phyloP scores from a whole-genome alignment of 2,329 filamentous ascomycete genomes.

The Aspergillus clavatus region DNA sequence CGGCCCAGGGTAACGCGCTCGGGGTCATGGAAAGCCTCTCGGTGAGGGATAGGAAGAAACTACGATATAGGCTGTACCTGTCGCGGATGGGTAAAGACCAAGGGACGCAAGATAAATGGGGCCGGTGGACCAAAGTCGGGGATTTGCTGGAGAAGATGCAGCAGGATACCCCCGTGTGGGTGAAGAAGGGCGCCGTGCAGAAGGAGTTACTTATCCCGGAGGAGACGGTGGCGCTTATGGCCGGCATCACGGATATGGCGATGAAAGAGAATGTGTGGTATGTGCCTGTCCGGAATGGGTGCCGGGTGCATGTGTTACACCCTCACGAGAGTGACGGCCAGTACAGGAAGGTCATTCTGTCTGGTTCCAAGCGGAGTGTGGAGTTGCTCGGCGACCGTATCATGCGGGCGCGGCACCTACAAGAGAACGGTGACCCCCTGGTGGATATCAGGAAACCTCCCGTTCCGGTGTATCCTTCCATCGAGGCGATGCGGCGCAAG shows the following conservation, averaged over 20 bases:
- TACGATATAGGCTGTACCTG: slow-evolving; percentile 21
- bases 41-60: slow-evolving; percentile 22
- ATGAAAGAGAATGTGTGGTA: slow-evolving; percentile 37
- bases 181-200: slow-evolving; percentile 14
- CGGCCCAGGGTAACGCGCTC: background rate
- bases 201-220: slow-evolving; percentile 33
- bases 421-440: slow-evolving; percentile 25
- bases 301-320: slow-evolving; percentile 34
- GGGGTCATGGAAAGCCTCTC: slow-evolving; percentile 15
- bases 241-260: slow-evolving; percentile 26
- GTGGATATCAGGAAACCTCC: slow-evolving; percentile 25
- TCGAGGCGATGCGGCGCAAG: slow-evolving; percentile 19
- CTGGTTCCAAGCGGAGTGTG: slow-evolving; percentile 31
- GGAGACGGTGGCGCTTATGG: slow-evolving; percentile 30
- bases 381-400: slow-evolving; percentile 29
- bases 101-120: slow-evolving; percentile 2
- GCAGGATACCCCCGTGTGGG: slow-evolving; percentile 10
- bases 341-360: slow-evolving; percentile 32
- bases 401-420: slow-evolving; percentile 17
- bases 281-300: slow-evolving; percentile 32
- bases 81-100: slow-evolving; percentile 1
- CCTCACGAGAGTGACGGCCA: slow-evolving; percentile 26
- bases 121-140: slow-evolving; percentile 25
- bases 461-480: slow-evolving; percentile 29
- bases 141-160: slow-evolving; percentile 23